Conservation (phyloP, 2,329 filamentous ascomycete genomes). For the Calycina marina region DNA sequence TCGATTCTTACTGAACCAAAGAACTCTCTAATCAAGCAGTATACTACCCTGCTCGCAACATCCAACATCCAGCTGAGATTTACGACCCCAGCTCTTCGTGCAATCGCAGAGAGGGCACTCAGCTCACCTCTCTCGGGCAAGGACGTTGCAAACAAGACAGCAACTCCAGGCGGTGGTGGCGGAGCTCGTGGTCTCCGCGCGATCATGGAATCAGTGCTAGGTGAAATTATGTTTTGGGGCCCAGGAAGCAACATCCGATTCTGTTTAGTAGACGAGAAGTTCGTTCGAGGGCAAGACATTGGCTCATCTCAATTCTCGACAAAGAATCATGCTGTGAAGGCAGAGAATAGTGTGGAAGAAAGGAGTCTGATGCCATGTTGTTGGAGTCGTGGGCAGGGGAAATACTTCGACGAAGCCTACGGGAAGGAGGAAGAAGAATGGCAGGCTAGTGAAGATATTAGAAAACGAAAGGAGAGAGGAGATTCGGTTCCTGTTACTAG, state of each 20-base stretch:
- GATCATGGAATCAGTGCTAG: conserved; percentile 65
- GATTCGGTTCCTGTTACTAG: conserved; percentile 4
- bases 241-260: conserved; percentile 49
- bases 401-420: conserved; percentile 54
- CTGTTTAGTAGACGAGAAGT: conserved; percentile 54
- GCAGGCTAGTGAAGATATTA: conserved; percentile 7
- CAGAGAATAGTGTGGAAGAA: conserved; percentile 28
- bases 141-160: background rate
- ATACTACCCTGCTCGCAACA: conserved; percentile 70
- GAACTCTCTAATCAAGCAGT: conserved; percentile 79
- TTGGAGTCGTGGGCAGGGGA: conserved; percentile 55
- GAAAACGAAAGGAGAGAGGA: background rate
- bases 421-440: conserved; percentile 41
- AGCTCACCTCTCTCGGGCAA: conserved; percentile 28
- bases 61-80: conserved; percentile 64
- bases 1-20: conserved; percentile 85
- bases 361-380: conserved; percentile 26
- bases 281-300: conserved; percentile 8
- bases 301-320: background rate
- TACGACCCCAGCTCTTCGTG: conserved; percentile 66
- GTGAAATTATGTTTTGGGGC: conserved; percentile 70
- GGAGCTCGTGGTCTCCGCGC: conserved; percentile 69
- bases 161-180: conserved; percentile 44
- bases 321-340: background rate
- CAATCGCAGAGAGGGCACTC: conserved; percentile 47